Conservation (phyloP, 2,329 filamentous ascomycete species). For the Podosphaera xanthii region DNA sequence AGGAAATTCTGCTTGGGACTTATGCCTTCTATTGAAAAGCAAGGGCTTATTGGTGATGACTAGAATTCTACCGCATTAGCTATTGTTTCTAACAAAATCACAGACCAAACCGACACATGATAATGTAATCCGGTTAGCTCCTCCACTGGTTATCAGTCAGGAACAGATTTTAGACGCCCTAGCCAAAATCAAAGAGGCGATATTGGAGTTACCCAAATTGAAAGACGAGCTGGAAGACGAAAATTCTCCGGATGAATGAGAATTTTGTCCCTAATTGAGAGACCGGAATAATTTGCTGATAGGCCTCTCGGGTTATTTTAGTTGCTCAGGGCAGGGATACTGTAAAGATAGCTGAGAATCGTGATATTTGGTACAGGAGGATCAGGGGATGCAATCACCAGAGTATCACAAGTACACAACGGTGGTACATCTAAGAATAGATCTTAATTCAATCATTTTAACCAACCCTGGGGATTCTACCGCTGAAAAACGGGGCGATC, state of each 20-base stretch:
- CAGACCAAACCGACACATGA: conserved; percentile 96
- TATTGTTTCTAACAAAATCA: not conserved
- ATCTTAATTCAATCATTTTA: too few species aligned
- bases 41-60: conserved; percentile 69
- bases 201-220: conserved; percentile 54
- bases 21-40: conserved; percentile 85
- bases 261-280: too few species aligned
- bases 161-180: conserved; percentile 60
- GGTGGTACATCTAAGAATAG: too few species aligned
- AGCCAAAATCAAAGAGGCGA: conserved; percentile 56
- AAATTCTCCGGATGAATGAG: not conserved
- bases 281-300: too few species aligned
- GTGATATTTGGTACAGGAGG: too few species aligned
- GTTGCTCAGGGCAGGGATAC: too few species aligned
- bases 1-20: conserved; percentile 81
- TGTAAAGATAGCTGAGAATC: too few species aligned
- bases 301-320: too few species aligned
- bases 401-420: too few species aligned
- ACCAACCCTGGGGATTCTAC: too few species aligned
- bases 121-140: conserved; percentile 96
- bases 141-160: conserved; percentile 83
- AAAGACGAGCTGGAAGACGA: conserved; percentile 31
- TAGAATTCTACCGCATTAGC: not conserved
- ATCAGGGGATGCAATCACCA: too few species aligned
- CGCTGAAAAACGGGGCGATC: too few species aligned